phyloP scores from a whole-genome alignment of 805 yeast species.

The Pichia thaimueangensis region DNA sequence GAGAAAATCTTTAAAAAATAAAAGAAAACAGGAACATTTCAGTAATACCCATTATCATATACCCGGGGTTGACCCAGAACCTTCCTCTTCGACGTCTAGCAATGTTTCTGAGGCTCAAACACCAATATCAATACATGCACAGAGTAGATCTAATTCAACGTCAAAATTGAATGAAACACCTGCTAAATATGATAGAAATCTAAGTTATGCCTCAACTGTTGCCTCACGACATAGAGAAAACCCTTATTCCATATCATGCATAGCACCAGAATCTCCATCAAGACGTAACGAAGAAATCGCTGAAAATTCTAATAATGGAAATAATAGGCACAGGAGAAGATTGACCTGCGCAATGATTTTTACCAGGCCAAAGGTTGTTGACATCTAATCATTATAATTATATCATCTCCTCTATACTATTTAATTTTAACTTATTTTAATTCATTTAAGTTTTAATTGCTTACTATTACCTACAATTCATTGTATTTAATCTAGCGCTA shows the following conservation, averaged over 20 bases:
- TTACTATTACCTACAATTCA: no score
- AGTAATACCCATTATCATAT: slow-evolving; percentile 1
- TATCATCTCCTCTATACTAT: background rate
- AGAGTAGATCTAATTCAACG: slow-evolving; percentile 3
- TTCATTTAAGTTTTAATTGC: no score
- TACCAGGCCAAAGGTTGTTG: slow-evolving; percentile 32
- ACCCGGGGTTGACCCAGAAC: slow-evolving; percentile 6
- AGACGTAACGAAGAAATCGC: no score
- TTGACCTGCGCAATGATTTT: slow-evolving; percentile 44
- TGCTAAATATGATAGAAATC: background rate
- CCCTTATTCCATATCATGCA: no score
- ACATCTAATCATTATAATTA: slow-evolving; percentile 13
- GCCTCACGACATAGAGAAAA: no score
- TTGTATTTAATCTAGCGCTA: no score
- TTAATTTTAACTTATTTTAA: background rate
- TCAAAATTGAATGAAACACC: background rate
- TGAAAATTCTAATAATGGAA: background rate
- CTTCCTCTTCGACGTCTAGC: background rate
- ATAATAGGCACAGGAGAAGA: slow-evolving; percentile 34
- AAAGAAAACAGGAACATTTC: background rate
- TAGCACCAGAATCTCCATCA: no score
- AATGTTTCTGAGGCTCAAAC: background rate
- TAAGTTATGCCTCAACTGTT: background rate
- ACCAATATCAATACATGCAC: background rate
- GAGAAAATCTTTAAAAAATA: background rate